These are phyloP conservation scores for Alisma plantagoaquatica DNA, from an alignment of 106 monocot genomes.

Conservation along the genomic window DNA sequence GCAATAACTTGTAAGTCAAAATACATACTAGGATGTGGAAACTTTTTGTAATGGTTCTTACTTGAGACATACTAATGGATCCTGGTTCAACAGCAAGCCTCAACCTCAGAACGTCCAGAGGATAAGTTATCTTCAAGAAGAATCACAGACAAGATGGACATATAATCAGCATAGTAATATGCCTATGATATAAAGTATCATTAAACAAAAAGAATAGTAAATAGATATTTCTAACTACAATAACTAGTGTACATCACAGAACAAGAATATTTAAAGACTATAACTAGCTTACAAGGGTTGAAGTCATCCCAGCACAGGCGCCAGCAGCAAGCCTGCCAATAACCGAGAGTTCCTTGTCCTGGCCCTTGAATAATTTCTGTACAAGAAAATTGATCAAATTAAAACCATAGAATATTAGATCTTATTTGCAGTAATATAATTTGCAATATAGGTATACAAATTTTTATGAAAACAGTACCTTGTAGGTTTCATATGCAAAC, in stretches of 20 bases:
- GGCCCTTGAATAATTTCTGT: constrained; percentile 74
- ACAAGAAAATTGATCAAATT: constrained; percentile 7
- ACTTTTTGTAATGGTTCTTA: constrained; percentile 9
- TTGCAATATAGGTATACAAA: neutral
- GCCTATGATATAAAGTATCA: neutral
- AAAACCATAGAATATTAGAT: too few species aligned
- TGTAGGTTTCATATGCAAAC: constrained; percentile 91
- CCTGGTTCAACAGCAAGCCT: constrained; percentile 94
- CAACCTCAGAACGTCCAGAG: constrained; percentile 84
- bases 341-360: constrained; percentile 77
- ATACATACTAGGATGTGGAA: neutral
- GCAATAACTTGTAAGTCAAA: neutral
- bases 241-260: too few species aligned
- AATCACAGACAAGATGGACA: neutral
- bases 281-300: constrained; percentile 72
- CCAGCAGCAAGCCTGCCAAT: constrained; percentile 84
- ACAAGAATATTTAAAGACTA: too few species aligned
- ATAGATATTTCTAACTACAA: too few species aligned
- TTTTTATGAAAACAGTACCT: constrained; percentile 40
- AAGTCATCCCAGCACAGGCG: constrained; percentile 98
- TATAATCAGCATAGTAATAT: neutral
- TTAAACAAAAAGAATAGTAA: too few species aligned
- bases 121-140: constrained; percentile 75
- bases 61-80: constrained; percentile 85
- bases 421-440: too few species aligned